Evolutionary conservation across 345 rosid species (phyloP).

Genomic region (Firmiana major): DNA sequence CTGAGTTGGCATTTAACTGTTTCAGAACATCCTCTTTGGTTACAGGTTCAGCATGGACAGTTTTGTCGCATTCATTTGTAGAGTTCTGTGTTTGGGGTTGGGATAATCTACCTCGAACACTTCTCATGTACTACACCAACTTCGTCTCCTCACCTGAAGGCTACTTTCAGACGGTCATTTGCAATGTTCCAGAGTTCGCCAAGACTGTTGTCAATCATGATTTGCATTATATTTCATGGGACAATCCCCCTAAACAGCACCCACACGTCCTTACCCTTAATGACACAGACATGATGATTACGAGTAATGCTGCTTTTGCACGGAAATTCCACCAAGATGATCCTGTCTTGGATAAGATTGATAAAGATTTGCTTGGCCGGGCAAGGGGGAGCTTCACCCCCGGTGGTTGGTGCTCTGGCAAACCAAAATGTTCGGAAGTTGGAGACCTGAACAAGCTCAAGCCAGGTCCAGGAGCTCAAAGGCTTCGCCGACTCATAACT

Average conservation of each 20-base stretch:
- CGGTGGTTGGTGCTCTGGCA: slow-evolving; percentile 91
- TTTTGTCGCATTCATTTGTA: slow-evolving; percentile 78
- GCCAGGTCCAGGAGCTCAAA: slow-evolving; percentile 74
- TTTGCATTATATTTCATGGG: slow-evolving; percentile 94
- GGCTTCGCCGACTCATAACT: slow-evolving; percentile 55
- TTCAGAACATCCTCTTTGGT: not conserved
- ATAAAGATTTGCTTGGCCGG: slow-evolving; percentile 63
- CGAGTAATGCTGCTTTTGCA: slow-evolving; percentile 86
- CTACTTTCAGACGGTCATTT: slow-evolving; percentile 90
- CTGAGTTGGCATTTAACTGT: not conserved
- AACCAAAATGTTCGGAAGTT: slow-evolving; percentile 63
- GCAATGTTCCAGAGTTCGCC: slow-evolving; percentile 81
- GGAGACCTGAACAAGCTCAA: slow-evolving; percentile 55
- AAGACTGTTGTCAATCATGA: slow-evolving; percentile 81
- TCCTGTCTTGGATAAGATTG: slow-evolving; percentile 63
- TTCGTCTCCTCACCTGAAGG: slow-evolving; percentile 97
- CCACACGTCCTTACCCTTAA: slow-evolving; percentile 73
- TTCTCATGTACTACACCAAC: slow-evolving; percentile 92
- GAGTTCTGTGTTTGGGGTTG: slow-evolving; percentile 97
- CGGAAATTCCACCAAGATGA: slow-evolving; percentile 66
- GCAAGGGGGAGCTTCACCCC: slow-evolving; percentile 67
- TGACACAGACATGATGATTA: slow-evolving; percentile 55
- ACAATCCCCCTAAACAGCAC: slow-evolving; percentile 87
- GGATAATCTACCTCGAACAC: slow-evolving; percentile 90
- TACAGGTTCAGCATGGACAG: slow-evolving; percentile 99